Conservation (phyloP, 441 rosid genomes). For the Adansonia madagascariensis region DNA sequence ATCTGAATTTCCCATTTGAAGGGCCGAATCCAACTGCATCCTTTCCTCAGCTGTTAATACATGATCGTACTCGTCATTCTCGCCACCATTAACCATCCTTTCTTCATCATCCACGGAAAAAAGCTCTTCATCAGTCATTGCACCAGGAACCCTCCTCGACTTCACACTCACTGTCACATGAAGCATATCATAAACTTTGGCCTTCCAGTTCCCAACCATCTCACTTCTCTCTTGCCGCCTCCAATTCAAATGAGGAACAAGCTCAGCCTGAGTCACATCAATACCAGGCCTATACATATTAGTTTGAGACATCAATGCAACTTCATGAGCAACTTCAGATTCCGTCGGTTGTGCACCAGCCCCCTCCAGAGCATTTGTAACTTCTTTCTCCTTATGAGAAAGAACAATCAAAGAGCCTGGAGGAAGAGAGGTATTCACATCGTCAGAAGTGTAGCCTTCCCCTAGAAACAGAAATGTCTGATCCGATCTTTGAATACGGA, state of each 20-base stretch:
- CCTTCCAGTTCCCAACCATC: conserved; percentile 95
- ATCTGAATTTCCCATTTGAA: conserved; percentile 65
- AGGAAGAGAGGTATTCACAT: conserved; percentile 60
- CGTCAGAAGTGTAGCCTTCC: conserved; percentile 80
- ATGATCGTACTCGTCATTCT: conserved; percentile 67
- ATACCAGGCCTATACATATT: conserved; percentile 98
- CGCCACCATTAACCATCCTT: conserved; percentile 59
- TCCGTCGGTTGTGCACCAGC: conserved; percentile 95
- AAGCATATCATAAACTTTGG: conserved; percentile 93
- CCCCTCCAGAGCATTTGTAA: conserved; percentile 96
- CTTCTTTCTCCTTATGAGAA: conserved; percentile 93
- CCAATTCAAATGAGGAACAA: conserved; percentile 90
- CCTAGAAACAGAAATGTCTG: conserved; percentile 91
- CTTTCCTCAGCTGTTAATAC: conserved; percentile 89
- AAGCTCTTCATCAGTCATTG: conserved; percentile 97
- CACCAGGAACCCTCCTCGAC: conserved; percentile 99
- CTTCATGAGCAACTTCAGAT: conserved; percentile 96
- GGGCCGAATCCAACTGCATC: conserved; percentile 77
- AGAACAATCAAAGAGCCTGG: conserved; percentile 94
- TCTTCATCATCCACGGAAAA: conserved; percentile 84
- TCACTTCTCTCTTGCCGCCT: conserved; percentile 97
- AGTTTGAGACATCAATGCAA: conserved; percentile 94
- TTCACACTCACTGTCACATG: conserved; percentile 98
- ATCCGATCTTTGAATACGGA: conserved; percentile 90
- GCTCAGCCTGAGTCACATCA: conserved; percentile 96